Evolutionary conservation across 2,329 filamentous ascomycete genomes (phyloP).

Genomic region (Colletotrichum cereale): DNA sequence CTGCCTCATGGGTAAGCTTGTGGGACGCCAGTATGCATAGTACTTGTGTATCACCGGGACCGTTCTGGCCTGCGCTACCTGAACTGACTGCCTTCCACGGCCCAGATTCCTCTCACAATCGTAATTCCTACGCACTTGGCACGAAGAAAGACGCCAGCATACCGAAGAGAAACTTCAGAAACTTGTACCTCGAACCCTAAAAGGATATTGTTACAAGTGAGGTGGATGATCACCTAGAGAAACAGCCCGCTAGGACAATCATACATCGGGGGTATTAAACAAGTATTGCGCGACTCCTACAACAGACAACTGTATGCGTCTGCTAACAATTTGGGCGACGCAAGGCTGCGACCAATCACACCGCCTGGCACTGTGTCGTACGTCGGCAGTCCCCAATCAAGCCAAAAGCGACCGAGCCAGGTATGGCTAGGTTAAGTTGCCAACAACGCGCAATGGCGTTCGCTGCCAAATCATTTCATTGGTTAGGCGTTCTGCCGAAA

Average conservation of each 20-base stretch:
- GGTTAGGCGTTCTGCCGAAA: background rate
- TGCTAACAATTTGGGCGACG: slow-evolving; percentile 7
- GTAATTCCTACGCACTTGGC: background rate
- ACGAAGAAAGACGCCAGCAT: background rate
- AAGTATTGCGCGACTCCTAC: background rate
- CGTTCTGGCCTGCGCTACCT: background rate
- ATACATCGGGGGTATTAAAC: background rate
- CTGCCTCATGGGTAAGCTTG: slow-evolving; percentile 18
- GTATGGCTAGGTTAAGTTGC: background rate
- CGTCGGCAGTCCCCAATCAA: slow-evolving; percentile 1
- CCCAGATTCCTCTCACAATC: background rate
- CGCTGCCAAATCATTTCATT: slow-evolving; percentile 1
- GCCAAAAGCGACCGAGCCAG: slow-evolving; percentile 8
- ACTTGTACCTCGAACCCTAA: background rate
- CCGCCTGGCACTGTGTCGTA: slow-evolving; percentile 16
- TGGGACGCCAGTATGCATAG: background rate
- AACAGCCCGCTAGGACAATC: background rate
- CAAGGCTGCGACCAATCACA: background rate
- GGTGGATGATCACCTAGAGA: background rate
- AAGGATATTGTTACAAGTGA: background rate
- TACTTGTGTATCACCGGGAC: background rate
- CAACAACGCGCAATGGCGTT: slow-evolving; percentile 17
- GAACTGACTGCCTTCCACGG: background rate
- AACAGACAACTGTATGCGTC: slow-evolving; percentile 12
- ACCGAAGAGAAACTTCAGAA: too few species aligned